These are phyloP conservation scores for Ajuga reptans DNA, from an alignment of 305 asterid species.

Conservation along the genomic window DNA sequence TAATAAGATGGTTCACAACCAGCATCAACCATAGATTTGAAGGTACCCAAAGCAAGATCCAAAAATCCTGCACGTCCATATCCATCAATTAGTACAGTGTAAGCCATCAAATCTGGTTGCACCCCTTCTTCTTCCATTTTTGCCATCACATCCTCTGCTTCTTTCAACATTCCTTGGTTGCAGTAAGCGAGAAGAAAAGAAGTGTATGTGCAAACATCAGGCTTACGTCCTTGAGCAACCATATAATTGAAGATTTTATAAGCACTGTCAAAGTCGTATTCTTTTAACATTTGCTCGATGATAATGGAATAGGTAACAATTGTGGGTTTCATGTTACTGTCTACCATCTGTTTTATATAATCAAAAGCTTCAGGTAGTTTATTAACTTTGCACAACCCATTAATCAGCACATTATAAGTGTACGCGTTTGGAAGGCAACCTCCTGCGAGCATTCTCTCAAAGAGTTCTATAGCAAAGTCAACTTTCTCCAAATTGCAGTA, in stretches of 20 bases:
- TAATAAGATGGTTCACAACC: constrained; percentile 60
- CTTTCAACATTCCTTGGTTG: constrained; percentile 65
- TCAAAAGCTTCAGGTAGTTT: constrained; percentile 47
- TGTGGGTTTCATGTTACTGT: constrained; percentile 48
- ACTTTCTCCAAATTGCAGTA: constrained; percentile 42
- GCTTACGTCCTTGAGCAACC: constrained; percentile 47
- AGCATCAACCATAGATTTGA: constrained; percentile 49
- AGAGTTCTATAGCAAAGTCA: constrained; percentile 42
- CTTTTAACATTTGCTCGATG: constrained; percentile 61
- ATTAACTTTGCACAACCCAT: constrained; percentile 54
- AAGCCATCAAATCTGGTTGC: constrained; percentile 54
- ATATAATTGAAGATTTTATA: constrained; percentile 39
- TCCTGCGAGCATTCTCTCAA: constrained; percentile 50
- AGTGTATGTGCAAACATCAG: constrained; percentile 73
- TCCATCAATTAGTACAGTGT: constrained; percentile 67
- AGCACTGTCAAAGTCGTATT: constrained; percentile 52
- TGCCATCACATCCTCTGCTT: constrained; percentile 58
- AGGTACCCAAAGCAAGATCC: constrained; percentile 43
- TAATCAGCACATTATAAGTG: constrained; percentile 59
- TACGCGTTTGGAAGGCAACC: constrained; percentile 43
- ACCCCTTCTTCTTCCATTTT: constrained; percentile 53
- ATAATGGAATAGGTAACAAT: constrained; percentile 53
- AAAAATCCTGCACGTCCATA: constrained; percentile 58
- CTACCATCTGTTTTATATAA: constrained; percentile 46
- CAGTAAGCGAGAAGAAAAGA: constrained; percentile 67